Evolutionary conservation across 1,284 basidiomycete genomes (phyloP).

Genomic region (Marasmius oreades): DNA sequence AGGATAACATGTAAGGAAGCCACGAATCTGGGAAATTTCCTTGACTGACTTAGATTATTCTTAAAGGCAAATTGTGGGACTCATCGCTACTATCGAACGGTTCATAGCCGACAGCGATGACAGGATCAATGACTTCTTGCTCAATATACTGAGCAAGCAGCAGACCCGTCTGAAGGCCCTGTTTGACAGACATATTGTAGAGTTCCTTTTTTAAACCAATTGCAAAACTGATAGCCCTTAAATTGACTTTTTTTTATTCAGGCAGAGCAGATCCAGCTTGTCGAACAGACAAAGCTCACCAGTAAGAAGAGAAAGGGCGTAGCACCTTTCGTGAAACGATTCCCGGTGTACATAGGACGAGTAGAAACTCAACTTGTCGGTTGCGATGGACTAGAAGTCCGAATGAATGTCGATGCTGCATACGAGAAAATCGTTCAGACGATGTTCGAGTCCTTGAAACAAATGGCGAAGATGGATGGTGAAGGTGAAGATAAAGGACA

Average conservation of each 20-base stretch:
- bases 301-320: constrained; percentile 93
- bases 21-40: neutral
- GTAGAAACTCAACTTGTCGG: constrained; percentile 87
- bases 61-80: constrained; percentile 79
- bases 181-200: constrained; percentile 81
- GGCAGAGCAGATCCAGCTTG: constrained; percentile 86
- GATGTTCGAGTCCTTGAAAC: constrained; percentile 92
- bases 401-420: constrained; percentile 73
- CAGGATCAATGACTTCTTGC: constrained; percentile 72
- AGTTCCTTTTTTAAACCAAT: constrained; percentile 14
- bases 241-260: constrained; percentile 33
- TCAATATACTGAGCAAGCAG: constrained; percentile 77
- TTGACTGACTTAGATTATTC: constrained; percentile 6
- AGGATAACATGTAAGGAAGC: constrained; percentile 70
- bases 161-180: constrained; percentile 69
- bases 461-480: constrained; percentile 90
- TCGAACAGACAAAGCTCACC: constrained; percentile 88
- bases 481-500: constrained; percentile 95
- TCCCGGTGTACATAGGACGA: constrained; percentile 84
- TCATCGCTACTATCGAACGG: constrained; percentile 80
- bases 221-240: constrained; percentile 6
- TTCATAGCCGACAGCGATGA: constrained; percentile 78
- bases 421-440: constrained; percentile 86
- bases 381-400: constrained; percentile 74
- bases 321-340: constrained; percentile 90